Conservation (phyloP, 2,329 filamentous ascomycete species). For the Fusarium albosuccineum region DNA sequence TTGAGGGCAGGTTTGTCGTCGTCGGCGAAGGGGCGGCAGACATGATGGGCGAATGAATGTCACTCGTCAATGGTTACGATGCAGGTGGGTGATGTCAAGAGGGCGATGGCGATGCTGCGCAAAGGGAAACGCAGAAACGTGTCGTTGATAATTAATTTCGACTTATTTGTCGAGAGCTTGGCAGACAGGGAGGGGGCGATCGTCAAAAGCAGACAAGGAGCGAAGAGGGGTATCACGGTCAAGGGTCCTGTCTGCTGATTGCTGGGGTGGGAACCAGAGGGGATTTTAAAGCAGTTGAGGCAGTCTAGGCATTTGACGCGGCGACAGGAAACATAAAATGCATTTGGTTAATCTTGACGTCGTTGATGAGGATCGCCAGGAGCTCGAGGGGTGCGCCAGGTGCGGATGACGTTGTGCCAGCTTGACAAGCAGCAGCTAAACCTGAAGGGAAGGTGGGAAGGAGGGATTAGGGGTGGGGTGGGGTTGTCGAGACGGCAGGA, state of each 20-base stretch:
- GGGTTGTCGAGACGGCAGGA: slow-evolving; percentile 34
- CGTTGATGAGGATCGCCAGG: slow-evolving; percentile 36
- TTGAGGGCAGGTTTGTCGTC: slow-evolving; percentile 56
- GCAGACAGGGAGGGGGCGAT: slow-evolving; percentile 33
- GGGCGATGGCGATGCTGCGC: background rate
- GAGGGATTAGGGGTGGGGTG: slow-evolving; percentile 17
- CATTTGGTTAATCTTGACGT: slow-evolving; percentile 31
- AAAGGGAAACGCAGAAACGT: slow-evolving; percentile 21
- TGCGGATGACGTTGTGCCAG: slow-evolving; percentile 36
- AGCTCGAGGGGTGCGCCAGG: slow-evolving; percentile 10
- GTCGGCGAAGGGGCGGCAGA: slow-evolving; percentile 48
- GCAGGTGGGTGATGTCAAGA: background rate
- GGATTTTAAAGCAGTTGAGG: slow-evolving; percentile 6
- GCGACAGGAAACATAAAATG: slow-evolving; percentile 1
- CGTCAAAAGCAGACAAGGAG: slow-evolving; percentile 14
- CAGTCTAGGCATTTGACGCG: background rate
- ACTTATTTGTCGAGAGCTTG: slow-evolving; percentile 33
- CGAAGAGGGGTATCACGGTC: slow-evolving; percentile 35
- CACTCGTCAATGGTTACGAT: slow-evolving; percentile 2
- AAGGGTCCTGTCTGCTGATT: slow-evolving; percentile 32
- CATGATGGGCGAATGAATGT: slow-evolving; percentile 37
- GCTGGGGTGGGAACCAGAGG: slow-evolving; percentile 15
- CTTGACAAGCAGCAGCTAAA: slow-evolving; percentile 1
- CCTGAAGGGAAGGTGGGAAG: slow-evolving; percentile 20
- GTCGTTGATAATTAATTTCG: slow-evolving; percentile 24